Conservation (phyloP, 2,329 filamentous ascomycete genomes). For the Phoma herbarum region DNA sequence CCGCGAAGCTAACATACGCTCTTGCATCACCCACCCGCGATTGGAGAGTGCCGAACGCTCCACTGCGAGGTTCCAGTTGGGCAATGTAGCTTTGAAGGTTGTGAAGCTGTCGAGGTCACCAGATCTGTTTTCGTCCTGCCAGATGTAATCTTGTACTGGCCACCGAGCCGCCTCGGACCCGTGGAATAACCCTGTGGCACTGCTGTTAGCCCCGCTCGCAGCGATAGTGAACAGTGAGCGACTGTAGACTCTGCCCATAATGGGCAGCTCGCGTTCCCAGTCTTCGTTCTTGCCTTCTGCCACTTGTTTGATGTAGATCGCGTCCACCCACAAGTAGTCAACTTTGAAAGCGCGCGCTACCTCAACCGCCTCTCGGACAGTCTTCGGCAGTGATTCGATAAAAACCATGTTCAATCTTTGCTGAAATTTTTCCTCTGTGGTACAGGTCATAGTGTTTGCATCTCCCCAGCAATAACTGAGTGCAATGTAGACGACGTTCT, state of each 20-base stretch:
- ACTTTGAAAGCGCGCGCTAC: background rate
- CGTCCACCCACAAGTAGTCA: slow-evolving; percentile 6
- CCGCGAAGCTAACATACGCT: background rate
- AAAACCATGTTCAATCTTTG: background rate
- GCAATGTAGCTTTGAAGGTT: too few relatives aligned
- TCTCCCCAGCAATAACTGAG: slow-evolving; percentile 8
- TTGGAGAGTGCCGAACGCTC: background rate
- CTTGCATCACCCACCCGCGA: slow-evolving; percentile 8
- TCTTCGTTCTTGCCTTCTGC: background rate
- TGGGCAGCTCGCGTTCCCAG: background rate
- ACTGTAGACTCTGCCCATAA: slow-evolving; percentile 1
- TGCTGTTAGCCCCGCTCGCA: background rate
- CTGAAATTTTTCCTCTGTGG: background rate
- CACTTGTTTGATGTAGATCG: slow-evolving; percentile 8
- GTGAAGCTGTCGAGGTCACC: too few relatives aligned
- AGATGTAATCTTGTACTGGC: background rate
- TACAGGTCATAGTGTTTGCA: background rate
- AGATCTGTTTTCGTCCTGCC: too few relatives aligned
- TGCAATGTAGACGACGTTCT: too few relatives aligned
- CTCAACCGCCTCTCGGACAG: background rate
- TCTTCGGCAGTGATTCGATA: background rate
- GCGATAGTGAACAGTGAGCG: slow-evolving; percentile 6
- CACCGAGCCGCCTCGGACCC: background rate
- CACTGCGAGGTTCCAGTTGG: background rate
- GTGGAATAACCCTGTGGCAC: background rate